These are phyloP conservation scores for Parastagonospora nodorum DNA, from an alignment of 2,329 filamentous ascomycete genomes.

Conservation along the genomic window DNA sequence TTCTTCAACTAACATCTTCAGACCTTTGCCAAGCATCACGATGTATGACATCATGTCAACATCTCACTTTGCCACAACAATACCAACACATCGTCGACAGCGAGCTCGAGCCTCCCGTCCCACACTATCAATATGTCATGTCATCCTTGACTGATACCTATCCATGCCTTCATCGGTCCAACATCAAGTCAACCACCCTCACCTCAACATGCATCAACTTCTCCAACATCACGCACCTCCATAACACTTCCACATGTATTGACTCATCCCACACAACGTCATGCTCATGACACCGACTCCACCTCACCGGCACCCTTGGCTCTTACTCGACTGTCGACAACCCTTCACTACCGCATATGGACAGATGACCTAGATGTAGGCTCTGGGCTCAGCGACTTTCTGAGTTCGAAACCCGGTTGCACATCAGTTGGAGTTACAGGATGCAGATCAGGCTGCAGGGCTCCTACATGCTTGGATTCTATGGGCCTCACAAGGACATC, in stretches of 20 bases:
- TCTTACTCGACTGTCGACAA: constrained; percentile 2
- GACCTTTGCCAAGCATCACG: constrained; percentile 13
- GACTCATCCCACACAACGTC: constrained; percentile 2
- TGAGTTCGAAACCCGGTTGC: constrained; percentile 5
- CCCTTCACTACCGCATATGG: background rate
- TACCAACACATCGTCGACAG: background rate
- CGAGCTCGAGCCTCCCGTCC: background rate
- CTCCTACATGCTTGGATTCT: background rate
- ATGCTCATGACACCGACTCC: constrained; percentile 1
- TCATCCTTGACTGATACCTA: background rate
- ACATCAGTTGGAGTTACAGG: constrained; percentile 8
- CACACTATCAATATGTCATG: background rate
- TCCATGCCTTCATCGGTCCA: constrained; percentile 1
- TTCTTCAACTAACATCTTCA: constrained; percentile 1
- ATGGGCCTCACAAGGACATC: background rate
- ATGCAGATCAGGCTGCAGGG: constrained; percentile 4
- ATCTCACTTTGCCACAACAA: background rate
- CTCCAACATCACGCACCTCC: background rate
- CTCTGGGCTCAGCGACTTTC: constrained; percentile 1
- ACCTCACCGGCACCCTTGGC: constrained; percentile 1
- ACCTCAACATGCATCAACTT: constrained; percentile 5
- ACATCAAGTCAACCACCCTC: background rate
- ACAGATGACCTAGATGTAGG: constrained; percentile 5
- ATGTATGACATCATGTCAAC: constrained; percentile 16
- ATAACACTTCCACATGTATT: constrained; percentile 1